These are phyloP conservation scores for Kluyveromyces aestuarii DNA, from an alignment of 805 yeast species.

Conservation along the genomic window DNA sequence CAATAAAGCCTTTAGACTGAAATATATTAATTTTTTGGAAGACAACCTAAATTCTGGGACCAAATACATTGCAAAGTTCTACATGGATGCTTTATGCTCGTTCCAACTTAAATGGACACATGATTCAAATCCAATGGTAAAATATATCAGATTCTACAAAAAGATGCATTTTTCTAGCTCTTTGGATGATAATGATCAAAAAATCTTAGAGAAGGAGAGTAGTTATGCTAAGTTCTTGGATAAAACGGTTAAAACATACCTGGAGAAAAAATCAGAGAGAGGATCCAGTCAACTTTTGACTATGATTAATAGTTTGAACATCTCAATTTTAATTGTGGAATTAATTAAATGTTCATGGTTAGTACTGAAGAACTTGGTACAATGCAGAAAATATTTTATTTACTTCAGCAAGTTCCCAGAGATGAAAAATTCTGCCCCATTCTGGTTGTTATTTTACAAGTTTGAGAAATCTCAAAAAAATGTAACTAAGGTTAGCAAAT, in stretches of 20 bases:
- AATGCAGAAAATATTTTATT: constrained; percentile 26
- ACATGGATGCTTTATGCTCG: not conserved
- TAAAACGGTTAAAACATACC: constrained; percentile 13
- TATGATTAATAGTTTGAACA: constrained; percentile 34
- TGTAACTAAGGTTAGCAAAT: constrained; percentile 34
- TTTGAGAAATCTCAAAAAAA: constrained; percentile 41
- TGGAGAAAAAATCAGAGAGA: constrained; percentile 13
- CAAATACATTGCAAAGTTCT: not conserved
- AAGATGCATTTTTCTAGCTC: constrained; percentile 15
- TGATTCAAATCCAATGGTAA: constrained; percentile 11
- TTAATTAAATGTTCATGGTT: constrained; percentile 27
- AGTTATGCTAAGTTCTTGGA: constrained; percentile 20
- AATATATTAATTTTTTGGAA: constrained; percentile 16
- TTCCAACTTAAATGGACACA: constrained; percentile 10
- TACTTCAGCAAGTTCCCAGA: constrained; percentile 17
- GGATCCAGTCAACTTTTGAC: constrained; percentile 20
- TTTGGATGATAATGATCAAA: constrained; percentile 12
- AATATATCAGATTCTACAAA: constrained; percentile 16
- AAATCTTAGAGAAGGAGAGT: constrained; percentile 16
- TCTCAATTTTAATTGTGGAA: constrained; percentile 31
- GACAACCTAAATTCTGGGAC: not conserved
- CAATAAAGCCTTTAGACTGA: constrained; percentile 9
- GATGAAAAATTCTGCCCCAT: constrained; percentile 35
- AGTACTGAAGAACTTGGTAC: constrained; percentile 22
- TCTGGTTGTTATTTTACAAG: constrained; percentile 51